Percentiles rank a stretch among this genome's conserved stretches.
These are phyloP conservation scores for Bryoerythrophyllum caledonicum DNA, from an alignment of 225 moss, liverwort and hornwort species.

Conservation along the genomic window DNA sequence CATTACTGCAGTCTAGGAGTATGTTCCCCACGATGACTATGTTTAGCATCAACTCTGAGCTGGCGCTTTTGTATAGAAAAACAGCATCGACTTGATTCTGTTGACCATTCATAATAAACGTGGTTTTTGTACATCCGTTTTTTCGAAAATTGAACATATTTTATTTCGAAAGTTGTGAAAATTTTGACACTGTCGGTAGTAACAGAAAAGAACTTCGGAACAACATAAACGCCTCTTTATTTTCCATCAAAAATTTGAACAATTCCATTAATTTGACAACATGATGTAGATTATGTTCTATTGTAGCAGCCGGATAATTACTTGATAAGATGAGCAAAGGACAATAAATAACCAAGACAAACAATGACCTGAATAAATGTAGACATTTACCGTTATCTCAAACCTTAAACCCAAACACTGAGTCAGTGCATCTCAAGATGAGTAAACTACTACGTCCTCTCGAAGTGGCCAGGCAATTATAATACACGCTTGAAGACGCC, in stretches of 20 bases:
- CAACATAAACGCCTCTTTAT: too few species aligned
- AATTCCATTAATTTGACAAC: too few species aligned
- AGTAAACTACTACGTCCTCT: neutral
- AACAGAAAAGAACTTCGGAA: too few species aligned
- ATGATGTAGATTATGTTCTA: neutral
- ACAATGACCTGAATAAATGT: neutral
- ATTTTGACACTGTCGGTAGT: too few species aligned
- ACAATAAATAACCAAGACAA: slow-evolving; percentile 14
- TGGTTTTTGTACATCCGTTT: too few species aligned
- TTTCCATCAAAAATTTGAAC: too few species aligned
- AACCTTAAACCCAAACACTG: neutral
- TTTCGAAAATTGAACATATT: too few species aligned
- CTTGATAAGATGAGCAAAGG: neutral
- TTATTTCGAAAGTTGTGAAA: too few species aligned
- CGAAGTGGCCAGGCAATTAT: neutral
- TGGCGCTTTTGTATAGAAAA: neutral
- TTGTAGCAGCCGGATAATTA: too few species aligned
- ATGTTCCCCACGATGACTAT: neutral
- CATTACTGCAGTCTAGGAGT: neutral
- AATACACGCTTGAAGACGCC: slow-evolving; percentile 13
- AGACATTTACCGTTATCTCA: neutral
- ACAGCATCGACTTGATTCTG: neutral
- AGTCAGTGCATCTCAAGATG: neutral
- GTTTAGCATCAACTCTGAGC: neutral
- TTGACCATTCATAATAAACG: too few species aligned